Percentiles rank a stretch among this genome's conserved stretches.
Evolutionary conservation across 148 eudicot species (phyloP).

Genomic region (Silene conica): DNA sequence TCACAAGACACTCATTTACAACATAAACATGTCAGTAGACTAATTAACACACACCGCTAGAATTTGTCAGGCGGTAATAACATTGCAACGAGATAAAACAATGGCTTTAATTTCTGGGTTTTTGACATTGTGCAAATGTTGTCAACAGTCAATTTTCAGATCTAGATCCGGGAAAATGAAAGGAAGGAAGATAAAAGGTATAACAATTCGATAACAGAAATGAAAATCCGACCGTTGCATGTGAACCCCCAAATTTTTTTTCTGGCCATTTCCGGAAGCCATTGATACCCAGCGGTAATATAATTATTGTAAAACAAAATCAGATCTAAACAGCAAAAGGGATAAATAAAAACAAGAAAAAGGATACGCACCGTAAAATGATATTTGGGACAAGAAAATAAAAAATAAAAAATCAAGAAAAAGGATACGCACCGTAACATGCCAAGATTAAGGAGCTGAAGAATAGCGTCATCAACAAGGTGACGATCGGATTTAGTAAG

Average conservation of each 20-base stretch:
- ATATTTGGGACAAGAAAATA: too few species aligned
- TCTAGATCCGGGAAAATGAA: too few species aligned
- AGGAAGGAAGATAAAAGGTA: too few species aligned
- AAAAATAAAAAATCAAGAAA: background rate
- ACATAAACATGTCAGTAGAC: background rate
- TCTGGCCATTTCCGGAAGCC: too few species aligned
- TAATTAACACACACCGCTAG: background rate
- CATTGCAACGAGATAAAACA: background rate
- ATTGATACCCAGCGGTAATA: too few species aligned
- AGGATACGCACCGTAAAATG: too few species aligned
- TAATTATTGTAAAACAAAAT: background rate
- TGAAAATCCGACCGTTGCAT: too few species aligned
- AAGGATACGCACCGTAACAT: slow-evolving; percentile 14
- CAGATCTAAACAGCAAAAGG: background rate
- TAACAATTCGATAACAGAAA: too few species aligned
- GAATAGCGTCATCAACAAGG: slow-evolving; percentile 46
- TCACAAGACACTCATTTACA: background rate
- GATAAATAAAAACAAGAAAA: background rate
- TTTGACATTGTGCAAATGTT: too few species aligned
- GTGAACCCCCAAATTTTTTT: too few species aligned
- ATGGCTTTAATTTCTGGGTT: too few species aligned
- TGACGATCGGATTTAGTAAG: slow-evolving; percentile 58
- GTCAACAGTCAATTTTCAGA: too few species aligned
- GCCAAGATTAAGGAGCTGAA: slow-evolving; percentile 55
- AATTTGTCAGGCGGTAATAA: background rate